Evolutionary conservation across 345 rosid genomes (phyloP).

Genomic region (Erysimum cheiranthoides): DNA sequence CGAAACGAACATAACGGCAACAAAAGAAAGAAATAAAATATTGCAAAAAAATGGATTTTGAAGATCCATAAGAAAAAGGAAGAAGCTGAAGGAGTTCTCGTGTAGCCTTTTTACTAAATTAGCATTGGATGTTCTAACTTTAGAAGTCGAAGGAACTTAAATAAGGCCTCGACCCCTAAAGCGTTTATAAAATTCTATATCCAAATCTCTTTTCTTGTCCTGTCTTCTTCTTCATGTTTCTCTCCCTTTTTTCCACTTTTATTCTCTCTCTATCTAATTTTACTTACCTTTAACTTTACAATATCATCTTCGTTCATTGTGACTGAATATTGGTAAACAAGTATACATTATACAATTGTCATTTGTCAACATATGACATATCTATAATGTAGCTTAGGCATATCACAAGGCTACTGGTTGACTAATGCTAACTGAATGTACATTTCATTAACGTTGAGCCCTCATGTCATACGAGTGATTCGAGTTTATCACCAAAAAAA

Average conservation of each 20-base stretch:
- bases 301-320: conserved; percentile 43
- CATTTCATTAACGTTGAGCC: not conserved
- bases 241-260: conserved; percentile 38
- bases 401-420: conserved; percentile 18
- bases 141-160: conserved; percentile 43
- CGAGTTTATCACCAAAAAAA: not conserved
- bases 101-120: conserved; percentile 38
- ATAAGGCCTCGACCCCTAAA: conserved; percentile 47
- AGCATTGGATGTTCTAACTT: conserved; percentile 44
- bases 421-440: conserved; percentile 1
- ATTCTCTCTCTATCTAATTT: conserved; percentile 8
- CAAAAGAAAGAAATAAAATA: conserved; percentile 34
- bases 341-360: conserved; percentile 27
- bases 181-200: conserved; percentile 40
- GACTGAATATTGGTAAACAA: conserved; percentile 27
- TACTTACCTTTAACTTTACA: conserved; percentile 34
- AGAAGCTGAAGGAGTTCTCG: conserved; percentile 38
- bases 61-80: conserved; percentile 50
- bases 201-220: conserved; percentile 26
- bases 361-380: no score
- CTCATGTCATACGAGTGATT: not conserved
- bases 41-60: conserved; percentile 30
- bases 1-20: conserved; percentile 54
- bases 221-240: conserved; percentile 52
- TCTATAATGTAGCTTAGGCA: conserved; percentile 15